Conservation (phyloP, 768 basidiomycete genomes). For the Boletus sp. region DNA sequence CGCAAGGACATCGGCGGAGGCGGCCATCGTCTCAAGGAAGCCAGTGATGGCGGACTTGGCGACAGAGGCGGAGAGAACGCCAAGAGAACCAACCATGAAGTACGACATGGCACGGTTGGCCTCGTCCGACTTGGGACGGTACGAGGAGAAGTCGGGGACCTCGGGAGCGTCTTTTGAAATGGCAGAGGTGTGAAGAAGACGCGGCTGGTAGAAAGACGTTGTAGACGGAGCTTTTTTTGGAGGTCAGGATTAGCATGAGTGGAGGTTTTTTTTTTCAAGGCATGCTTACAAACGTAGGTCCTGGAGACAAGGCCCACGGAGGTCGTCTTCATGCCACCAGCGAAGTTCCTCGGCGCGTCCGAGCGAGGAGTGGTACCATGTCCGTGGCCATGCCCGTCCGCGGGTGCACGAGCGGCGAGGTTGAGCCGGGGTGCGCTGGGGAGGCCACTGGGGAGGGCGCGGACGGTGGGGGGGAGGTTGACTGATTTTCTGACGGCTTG, state of each 20-base stretch:
- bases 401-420: slow-evolving; percentile 62
- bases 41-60: slow-evolving; percentile 93
- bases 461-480: slow-evolving; percentile 77
- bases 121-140: slow-evolving; percentile 65
- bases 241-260: slow-evolving; percentile 14
- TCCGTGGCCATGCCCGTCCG: slow-evolving; percentile 53
- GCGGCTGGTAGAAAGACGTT: slow-evolving; percentile 55
- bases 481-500: slow-evolving; percentile 78
- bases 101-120: slow-evolving; percentile 78
- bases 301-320: slow-evolving; percentile 59
- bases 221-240: slow-evolving; percentile 42
- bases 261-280: slow-evolving; percentile 6
- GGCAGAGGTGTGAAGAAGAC: slow-evolving; percentile 76
- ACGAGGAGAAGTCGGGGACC: slow-evolving; percentile 86
- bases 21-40: slow-evolving; percentile 94
- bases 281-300: slow-evolving; percentile 58
- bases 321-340: slow-evolving; percentile 48
- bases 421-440: slow-evolving; percentile 75
- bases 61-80: slow-evolving; percentile 89
- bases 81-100: slow-evolving; percentile 89
- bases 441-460: slow-evolving; percentile 74
- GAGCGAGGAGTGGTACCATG: slow-evolving; percentile 57
- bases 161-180: slow-evolving; percentile 66
- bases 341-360: slow-evolving; percentile 62
- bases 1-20: slow-evolving; percentile 96